Evolutionary conservation across 768 basidiomycete species (phyloP), one percentile per base, ranked within the genome.

Genomic region (Serpula lacrymans): DNA sequence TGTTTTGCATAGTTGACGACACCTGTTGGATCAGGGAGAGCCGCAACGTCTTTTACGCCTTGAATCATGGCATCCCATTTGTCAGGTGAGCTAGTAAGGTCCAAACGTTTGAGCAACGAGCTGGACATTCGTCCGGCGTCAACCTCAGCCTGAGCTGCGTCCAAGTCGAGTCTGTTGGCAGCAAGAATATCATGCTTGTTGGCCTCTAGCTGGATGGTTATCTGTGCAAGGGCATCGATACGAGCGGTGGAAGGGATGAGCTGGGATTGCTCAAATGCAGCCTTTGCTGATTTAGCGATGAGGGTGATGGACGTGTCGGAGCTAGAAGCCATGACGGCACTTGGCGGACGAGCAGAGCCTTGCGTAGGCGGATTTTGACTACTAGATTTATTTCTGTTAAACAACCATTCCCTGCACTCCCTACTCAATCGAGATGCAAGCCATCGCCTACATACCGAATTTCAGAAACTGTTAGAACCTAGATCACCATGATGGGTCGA

Each of bases 31-130:
- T 92, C 88, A 0, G 84, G 82, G 23, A 99, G 77, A 6, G 67
- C 62, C 22, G 89, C 89, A 16, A 99, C 95, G 53, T 96, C 93
- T 8, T 75, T 55, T 27, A 98, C 75, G 12, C 96, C 96, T 47
- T 89, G 80, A 5, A 97, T 71, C 90, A 98, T 95, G 0, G 88
- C 78, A 20, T 88, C 84, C 88, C 91, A 98, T 64, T 98, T 99
- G 55, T 89, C 90, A 24, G 77, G 77, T n/a, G n/a, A n/a, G 42
- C 70, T 77, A 54, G 65, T 67, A 41, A 90, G 75, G 57, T 96
- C 91, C 18, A 99, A 71, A 14, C 96, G 80, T 34, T 85, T 88
- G n/a, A 94, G 65, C 38, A 98, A 65, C 5, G 94, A 78, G 2
- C 71, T 69, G 0, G 92, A 86, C 73, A 99, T 89, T 11, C 79